These are phyloP conservation scores for Xylariaceae sp. DNA, from an alignment of 2,329 filamentous ascomycete species.

Conservation along the genomic window DNA sequence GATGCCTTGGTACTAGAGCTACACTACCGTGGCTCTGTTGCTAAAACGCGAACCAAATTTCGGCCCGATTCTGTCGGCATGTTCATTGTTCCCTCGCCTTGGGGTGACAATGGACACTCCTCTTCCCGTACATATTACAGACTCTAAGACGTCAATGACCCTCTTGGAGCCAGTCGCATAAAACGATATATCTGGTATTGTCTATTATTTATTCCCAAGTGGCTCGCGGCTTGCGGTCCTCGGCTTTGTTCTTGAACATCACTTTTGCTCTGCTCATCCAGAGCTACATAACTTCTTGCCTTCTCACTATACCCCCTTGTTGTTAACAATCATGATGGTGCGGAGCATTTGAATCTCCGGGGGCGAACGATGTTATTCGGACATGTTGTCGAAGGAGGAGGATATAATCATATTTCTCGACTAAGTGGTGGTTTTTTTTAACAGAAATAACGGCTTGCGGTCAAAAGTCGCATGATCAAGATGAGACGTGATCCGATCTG, in stretches of 20 bases:
- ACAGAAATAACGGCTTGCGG: conserved; percentile 6
- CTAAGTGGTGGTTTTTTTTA: conserved; percentile 5
- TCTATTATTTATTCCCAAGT: conserved; percentile 33
- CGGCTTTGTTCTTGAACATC: conserved; percentile 13
- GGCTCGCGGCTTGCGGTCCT: conserved; percentile 7
- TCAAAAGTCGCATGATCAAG: conserved; percentile 17
- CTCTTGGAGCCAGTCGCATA: conserved; percentile 21
- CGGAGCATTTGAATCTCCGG: conserved; percentile 14
- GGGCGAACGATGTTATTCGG: conserved; percentile 2
- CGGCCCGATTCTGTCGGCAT: conserved; percentile 2
- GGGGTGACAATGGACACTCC: conserved; percentile 6
- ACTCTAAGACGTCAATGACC: conserved; percentile 7
- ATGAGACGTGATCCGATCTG: conserved; percentile 24
- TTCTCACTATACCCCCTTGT: conserved; percentile 26
- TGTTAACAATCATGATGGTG: conserved; percentile 11
- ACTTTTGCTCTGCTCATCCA: conserved; percentile 9
- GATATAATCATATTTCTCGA: conserved; percentile 1
- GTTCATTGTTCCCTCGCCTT: conserved; percentile 4
- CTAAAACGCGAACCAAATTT: background rate
- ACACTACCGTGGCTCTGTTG: background rate
- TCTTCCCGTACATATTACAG: conserved; percentile 24
- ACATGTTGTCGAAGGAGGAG: conserved; percentile 1
- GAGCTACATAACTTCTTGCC: conserved; percentile 15
- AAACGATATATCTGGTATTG: conserved; percentile 32
- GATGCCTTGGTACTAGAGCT: too few relatives aligned